Evolutionary conservation across 1,139 yeast genomes (phyloP), one percentile per base, ranked within the genome.

Genomic region (Saccharomyces hybrid): DNA sequence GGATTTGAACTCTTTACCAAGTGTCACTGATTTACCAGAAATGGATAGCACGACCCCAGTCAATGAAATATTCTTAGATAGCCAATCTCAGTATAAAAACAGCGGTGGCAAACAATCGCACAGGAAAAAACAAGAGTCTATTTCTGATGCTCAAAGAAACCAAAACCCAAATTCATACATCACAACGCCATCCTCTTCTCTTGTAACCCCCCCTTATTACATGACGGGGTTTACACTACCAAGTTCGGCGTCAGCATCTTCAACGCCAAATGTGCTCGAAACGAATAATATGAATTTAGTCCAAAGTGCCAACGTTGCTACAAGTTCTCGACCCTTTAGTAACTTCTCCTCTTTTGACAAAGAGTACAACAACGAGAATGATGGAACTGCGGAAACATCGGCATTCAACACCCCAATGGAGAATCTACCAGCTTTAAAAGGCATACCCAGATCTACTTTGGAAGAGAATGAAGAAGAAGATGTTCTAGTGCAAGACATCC

Each of bases 111-210:
- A 57, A 32, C 12, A 53, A 7, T 54, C 54, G 7, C 67, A 64
- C 49, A 60, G 56, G 55, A 62, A 57, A 48, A 64, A 64, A 50
- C 67, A 64, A 48, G 67, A 63, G 46, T 65, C 70, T 1, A 60
- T 66, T 6, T 64, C 69, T 3, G 71, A 66, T 32, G 34, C 59
- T 31, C 54, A 57, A 44, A 59, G 59, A 42, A 42, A 54, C n/a
- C 61, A 59, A 46, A 54, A 54, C 9, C 50, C 56, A 27, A 54
- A 51, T 32, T 48, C 52, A 16, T 51, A 44, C 46, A 57, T 52
- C 4, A 54, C 54, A 2, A 56, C 54, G 6, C 55, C 63, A 6
- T 62, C 62, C 3, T 57, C 62, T 5, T 50, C 59, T 1, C 57
- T 62, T 2, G 49, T 62, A 24, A 61, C 57, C 2, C 59, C 65